phyloP scores from a whole-genome alignment of 73 alveolate species.

The Paramecium sonneborni region DNA sequence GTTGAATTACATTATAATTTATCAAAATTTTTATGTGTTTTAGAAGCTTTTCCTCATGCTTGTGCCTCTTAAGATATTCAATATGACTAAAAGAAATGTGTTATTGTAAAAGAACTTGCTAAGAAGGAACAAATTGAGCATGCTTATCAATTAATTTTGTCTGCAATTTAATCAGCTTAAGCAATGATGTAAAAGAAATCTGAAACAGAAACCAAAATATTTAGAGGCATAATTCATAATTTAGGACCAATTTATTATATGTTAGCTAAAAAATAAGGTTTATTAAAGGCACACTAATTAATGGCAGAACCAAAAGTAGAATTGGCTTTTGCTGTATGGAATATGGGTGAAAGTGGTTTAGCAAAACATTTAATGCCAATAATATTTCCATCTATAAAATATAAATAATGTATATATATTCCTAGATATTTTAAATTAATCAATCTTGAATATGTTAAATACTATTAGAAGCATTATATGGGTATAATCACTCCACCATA shows the following conservation, averaged over 20 bases:
- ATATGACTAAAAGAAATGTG: background rate
- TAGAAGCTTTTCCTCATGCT: background rate
- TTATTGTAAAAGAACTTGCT: background rate
- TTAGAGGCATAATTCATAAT: background rate
- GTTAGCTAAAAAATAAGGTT: background rate
- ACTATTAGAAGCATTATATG: background rate
- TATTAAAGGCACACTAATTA: background rate
- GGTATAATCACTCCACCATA: background rate
- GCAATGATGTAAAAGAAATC: background rate
- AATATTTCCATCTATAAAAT: background rate
- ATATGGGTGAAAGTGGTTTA: constrained; percentile 8
- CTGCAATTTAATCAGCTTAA: background rate
- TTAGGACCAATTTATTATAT: background rate
- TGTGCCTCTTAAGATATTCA: background rate
- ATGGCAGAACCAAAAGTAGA: background rate
- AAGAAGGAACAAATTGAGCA: background rate
- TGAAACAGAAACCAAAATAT: background rate
- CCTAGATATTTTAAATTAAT: constrained; percentile 9
- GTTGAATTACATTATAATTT: background rate
- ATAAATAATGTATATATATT: background rate
- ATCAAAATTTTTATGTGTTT: background rate
- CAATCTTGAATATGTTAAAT: background rate
- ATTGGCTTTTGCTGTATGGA: constrained; percentile 55
- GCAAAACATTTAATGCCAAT: constrained; percentile 22
- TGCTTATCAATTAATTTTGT: background rate